A percentile compares a stretch with the other conserved stretches of the same genome.
phyloP scores from a whole-genome alignment of 306 rosid genomes.

The Quercus cerris region DNA sequence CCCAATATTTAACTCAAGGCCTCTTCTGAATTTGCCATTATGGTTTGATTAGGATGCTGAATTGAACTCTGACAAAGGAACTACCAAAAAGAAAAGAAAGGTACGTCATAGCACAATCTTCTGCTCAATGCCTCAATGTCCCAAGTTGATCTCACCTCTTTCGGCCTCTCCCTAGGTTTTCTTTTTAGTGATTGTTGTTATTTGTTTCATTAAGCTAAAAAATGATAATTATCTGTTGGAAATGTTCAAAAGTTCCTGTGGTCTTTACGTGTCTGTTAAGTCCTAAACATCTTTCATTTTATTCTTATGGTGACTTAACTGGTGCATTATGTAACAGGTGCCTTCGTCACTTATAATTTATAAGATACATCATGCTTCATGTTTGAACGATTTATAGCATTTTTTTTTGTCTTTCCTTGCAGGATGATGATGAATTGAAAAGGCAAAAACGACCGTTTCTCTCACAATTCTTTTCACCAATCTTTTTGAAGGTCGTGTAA shows the following conservation, averaged over 20 bases:
- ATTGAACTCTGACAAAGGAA: constrained; percentile 48
- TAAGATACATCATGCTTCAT: neutral
- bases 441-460: constrained; percentile 54
- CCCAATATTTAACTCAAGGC: constrained; percentile 11
- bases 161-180: neutral
- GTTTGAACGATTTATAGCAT: neutral
- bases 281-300: neutral
- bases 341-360: neutral
- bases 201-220: neutral
- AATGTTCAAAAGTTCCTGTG: neutral
- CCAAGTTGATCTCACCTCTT: constrained; percentile 4
- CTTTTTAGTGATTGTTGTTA: neutral
- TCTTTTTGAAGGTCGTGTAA: constrained; percentile 62
- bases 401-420: constrained; percentile 9
- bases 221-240: neutral
- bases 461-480: constrained; percentile 77
- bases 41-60: constrained; percentile 52
- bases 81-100: constrained; percentile 54
- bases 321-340: neutral
- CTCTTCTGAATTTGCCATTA: constrained; percentile 20
- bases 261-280: neutral
- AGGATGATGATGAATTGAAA: constrained; percentile 71
- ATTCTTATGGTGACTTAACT: neutral
- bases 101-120: constrained; percentile 24
- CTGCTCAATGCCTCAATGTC: neutral